Evolutionary conservation across 108 stramenopile species (phyloP).

Genomic region (Mayamaea pseudoterrestris): DNA sequence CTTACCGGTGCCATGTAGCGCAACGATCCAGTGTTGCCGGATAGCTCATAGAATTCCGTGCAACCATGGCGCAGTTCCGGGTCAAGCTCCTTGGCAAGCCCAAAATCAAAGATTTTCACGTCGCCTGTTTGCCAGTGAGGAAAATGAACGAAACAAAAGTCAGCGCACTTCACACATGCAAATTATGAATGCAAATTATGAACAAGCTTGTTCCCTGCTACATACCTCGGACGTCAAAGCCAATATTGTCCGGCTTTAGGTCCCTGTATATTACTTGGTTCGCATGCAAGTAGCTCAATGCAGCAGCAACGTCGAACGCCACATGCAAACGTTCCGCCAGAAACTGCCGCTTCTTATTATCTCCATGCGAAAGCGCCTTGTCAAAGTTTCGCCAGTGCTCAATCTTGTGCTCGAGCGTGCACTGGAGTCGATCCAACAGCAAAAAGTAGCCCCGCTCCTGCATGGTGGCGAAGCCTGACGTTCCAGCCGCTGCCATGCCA

Average conservation of each 20-base stretch:
- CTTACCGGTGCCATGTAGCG: constrained; percentile 44
- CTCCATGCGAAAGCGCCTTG: constrained; percentile 9
- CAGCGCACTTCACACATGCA: too few relatives aligned
- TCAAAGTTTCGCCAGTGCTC: constrained; percentile 34
- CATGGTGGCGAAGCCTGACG: constrained; percentile 34
- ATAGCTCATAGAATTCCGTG: constrained; percentile 54
- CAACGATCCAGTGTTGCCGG: constrained; percentile 67
- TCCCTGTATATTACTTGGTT: constrained; percentile 64
- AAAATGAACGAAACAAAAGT: background rate
- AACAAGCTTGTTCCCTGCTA: background rate
- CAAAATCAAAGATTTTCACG: constrained; percentile 54
- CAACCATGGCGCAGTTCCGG: constrained; percentile 21
- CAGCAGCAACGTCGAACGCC: constrained; percentile 63
- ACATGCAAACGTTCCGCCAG: constrained; percentile 51
- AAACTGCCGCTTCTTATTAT: constrained; percentile 20
- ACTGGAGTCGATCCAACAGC: constrained; percentile 64
- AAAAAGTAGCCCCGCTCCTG: constrained; percentile 65
- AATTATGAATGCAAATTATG: background rate
- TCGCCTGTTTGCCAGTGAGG: constrained; percentile 12
- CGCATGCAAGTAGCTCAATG: constrained; percentile 53
- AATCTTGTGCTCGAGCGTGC: constrained; percentile 52
- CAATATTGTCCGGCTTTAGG: constrained; percentile 62
- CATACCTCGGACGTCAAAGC: constrained; percentile 42
- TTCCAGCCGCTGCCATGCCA: constrained; percentile 66
- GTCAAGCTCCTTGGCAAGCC: constrained; percentile 44